Evolutionary conservation across 352 stramenopile genomes (phyloP), one percentile per base, ranked within the genome.

Genomic region (Globisporangium lucens): DNA sequence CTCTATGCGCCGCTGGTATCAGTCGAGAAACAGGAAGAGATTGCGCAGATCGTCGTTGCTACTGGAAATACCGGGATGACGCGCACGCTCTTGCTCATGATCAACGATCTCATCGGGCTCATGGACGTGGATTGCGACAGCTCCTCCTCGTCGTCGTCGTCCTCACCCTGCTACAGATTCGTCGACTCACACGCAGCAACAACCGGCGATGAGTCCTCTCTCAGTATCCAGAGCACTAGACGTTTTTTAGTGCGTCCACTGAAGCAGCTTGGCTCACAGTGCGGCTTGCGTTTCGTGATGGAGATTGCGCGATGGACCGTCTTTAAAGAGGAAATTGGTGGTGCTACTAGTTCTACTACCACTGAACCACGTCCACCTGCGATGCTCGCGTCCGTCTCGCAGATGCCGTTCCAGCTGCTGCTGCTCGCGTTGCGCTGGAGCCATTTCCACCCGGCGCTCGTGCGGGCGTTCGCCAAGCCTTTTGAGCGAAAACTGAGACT

Each of bases 351-450:
- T n/a, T 22, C 9, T 15, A 22, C 7, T 17, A 22, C 7, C 17
- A 3, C 12, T 12, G 3, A 2, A 15, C 46, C 5, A 4, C 27
- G 7, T 2, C 59, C 60, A 43, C 62, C 63, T 0, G 62, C 67
- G 5, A 77, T 89, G 63, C 77, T 85, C 56, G 62, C 72, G 20
- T 77, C 71, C 1, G 74, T 71, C 30, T 71, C 69, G 33, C 79
- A 83, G 30, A 58, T 93, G 17, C 82, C 87, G 27, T 92, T 95
- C 69, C 87, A 95, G 55, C 52, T 93, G 1, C 33, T 91, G 36
- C 29, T 89, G 30, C 76, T 93, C 20, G 57, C 90, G 5, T 56
- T 95, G 22, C 80, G 85, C 6, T 92, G 85, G 85, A 89, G 80
- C 36, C 82, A 87, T 63, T 95, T 86, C 65, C 83, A 91, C 51